Evolutionary conservation across 148 eudicot species (phyloP).

Genomic region (Silene conica): DNA sequence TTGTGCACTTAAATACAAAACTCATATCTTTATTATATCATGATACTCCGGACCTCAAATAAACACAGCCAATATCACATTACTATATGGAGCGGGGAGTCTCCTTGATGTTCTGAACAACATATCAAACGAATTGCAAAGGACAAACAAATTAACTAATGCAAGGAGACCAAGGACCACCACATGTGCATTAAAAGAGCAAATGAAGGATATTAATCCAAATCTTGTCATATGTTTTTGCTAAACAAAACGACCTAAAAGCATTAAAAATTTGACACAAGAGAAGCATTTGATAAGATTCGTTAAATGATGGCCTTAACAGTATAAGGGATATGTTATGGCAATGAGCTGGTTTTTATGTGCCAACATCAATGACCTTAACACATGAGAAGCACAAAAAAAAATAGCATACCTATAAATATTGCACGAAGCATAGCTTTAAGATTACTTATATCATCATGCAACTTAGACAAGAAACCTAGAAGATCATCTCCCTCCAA

Average conservation of each 20-base stretch:
- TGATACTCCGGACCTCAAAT: background rate
- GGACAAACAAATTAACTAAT: background rate
- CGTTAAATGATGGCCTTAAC: no score
- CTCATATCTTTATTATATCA: no score
- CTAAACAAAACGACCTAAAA: background rate
- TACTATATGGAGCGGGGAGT: background rate
- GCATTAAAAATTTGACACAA: background rate
- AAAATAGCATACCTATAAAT: constrained; percentile 57
- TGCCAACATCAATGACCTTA: no score
- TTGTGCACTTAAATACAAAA: background rate
- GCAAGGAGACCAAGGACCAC: background rate
- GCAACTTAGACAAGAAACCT: constrained; percentile 57
- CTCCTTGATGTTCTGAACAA: background rate
- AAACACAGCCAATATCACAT: background rate
- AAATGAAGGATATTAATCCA: background rate
- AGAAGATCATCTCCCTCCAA: constrained; percentile 72
- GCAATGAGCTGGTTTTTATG: no score
- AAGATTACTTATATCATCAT: constrained; percentile 77
- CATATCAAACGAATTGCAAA: background rate
- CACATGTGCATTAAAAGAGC: constrained; percentile 3
- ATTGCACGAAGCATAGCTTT: constrained; percentile 96
- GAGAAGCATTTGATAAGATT: no score
- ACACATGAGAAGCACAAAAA: background rate
- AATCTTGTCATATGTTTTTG: background rate
- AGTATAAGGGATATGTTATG: no score